Evolutionary conservation across 163 green algal species (phyloP), one percentile per base, ranked within the genome.

Genomic region (Botryococcus braunii): DNA sequence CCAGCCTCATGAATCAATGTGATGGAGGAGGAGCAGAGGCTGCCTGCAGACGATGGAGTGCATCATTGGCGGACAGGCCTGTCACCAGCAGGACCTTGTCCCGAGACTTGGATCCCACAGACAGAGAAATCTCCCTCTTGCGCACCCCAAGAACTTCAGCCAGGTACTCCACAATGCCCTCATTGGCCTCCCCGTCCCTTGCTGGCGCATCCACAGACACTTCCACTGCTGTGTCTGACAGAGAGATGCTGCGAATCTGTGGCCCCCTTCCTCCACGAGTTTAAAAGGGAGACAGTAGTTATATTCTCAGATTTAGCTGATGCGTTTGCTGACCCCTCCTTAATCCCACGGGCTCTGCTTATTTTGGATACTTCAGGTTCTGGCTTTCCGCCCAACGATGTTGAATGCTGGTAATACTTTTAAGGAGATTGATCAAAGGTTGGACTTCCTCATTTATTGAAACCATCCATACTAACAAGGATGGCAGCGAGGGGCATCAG

Each of bases 131-230:
- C 27, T 64, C 34, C n/a, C 29, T 32, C 41, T 64, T 64, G 34
- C 34, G 40, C n/a, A 64, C 27, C n/a, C 29, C 56, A 6, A 64
- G 41, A 25, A 64, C 29, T 8, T 38, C 29, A 32, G 56, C 56
- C 40, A 64, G 27, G 41, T 40, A 64, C 27, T 21, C 9, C n/a
- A 35, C 56, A 40, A 32, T 32, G 1, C 34, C n/a, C 34, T 29
- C 27, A 17, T 64, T 64, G 40, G 56, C 56, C 34, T 64, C 56
- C 34, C 56, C 56, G n/a, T 64, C 56, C 41, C 56, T 64, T 64
- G 56, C 56, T 8, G 56, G 56, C 29, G 56, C 56, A 64, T 29
- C 31, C 2, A 64, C 41, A n/a, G 56, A 32, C 9, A 64, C n/a
- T 25, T 21, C 29, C 9, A 64, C 56, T 6, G 27, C 6, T 6